Conservation (phyloP, 495 filamentous ascomycete genomes). For the Neurospora sp. region DNA sequence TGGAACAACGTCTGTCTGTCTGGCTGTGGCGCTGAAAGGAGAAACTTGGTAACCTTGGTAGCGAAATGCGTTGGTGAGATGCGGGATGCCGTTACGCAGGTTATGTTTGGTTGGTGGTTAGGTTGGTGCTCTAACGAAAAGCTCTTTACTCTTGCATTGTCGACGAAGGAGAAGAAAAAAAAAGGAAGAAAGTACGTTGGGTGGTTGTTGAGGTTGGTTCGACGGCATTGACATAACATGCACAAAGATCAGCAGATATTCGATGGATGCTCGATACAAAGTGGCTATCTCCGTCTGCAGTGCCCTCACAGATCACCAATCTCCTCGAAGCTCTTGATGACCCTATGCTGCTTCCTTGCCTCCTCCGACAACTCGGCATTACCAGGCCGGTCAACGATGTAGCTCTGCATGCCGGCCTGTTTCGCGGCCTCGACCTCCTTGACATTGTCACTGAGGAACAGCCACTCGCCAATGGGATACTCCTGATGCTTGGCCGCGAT, state of each 20-base stretch:
- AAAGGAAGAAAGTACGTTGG: not conserved
- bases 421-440: slow-evolving; percentile 59
- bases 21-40: not conserved
- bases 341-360: slow-evolving; percentile 28
- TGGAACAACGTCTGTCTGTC: not conserved
- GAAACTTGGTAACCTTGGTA: not conserved
- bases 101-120: not conserved
- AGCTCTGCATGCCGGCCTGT: slow-evolving; percentile 50
- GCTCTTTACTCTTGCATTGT: not conserved
- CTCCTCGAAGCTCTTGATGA: slow-evolving; percentile 38
- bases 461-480: slow-evolving; percentile 33
- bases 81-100: not conserved
- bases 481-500: slow-evolving; percentile 41
- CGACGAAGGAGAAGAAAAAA: not conserved
- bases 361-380: slow-evolving; percentile 45
- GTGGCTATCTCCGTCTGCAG: not conserved
- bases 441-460: slow-evolving; percentile 64
- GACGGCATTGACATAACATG: not conserved
- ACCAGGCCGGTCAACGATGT: slow-evolving; percentile 52
- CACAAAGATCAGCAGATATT: not conserved
- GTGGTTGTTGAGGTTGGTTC: not conserved
- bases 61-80: not conserved
- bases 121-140: not conserved
- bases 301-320: slow-evolving; percentile 9
- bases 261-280: not conserved